Evolutionary conservation across 495 filamentous ascomycete genomes (phyloP), one percentile per base, ranked within the genome.

Genomic region (Neurospora intermedia): DNA sequence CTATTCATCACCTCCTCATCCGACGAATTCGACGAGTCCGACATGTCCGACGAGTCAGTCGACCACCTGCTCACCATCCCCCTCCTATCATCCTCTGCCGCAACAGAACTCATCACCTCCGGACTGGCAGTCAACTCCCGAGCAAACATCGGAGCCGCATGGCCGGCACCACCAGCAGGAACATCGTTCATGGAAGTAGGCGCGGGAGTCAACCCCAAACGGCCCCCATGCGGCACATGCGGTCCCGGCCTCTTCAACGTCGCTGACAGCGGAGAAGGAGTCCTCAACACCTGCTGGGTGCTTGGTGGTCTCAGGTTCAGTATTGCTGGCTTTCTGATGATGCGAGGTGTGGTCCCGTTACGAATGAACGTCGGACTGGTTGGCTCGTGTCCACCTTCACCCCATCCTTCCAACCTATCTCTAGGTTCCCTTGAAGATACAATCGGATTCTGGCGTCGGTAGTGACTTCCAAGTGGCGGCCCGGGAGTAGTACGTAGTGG

Each of bases 271-370:
- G 54, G 54, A 1, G 23, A 31, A 16, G 54, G 54, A 18, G 54
- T 62, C 3, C 54, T 16, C 6, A 31, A 8, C 2, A 3, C 13
- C 2, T 62, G 54, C 15, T 62, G 23, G 2, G 13, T 62, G 15
- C 7, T 62, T 7, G 16, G 0, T 1, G 54, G 54, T 9, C 54
- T 35, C 27, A 38, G 35, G 35, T 38, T 38, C 35, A 62, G 15
- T 5, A 0, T 27, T 1, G 20, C 11, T 0, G 11, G 48, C 0
- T 23, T 27, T 0, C n/a, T 0, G 0, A 0, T 23, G 20, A 54
- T 23, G 10, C 46, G n/a, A 9, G n/a, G 6, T 0, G 10, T 10
- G 3, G n/a, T 23, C 3, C 13, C 0, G 0, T 0, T 13, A 0
- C 48, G 20, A 0, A 6, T 27, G 4, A 11, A 20, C 2, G 10